Base-by-base conservation (phyloP, 441 rosid species). In the Metrosideros polymorpha region DNA sequence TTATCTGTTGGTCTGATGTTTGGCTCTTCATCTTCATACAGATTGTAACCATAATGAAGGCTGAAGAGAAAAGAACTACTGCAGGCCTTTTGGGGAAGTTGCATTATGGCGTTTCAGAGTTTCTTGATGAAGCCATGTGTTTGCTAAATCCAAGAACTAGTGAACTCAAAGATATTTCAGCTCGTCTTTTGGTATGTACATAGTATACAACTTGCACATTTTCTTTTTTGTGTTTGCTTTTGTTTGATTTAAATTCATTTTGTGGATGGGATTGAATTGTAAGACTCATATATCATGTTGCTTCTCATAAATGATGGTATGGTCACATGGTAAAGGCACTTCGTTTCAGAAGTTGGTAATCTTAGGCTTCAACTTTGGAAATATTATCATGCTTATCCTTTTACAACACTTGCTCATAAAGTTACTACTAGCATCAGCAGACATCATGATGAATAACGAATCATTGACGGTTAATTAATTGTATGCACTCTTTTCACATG, bases 61-160 rank as follows among this genome's bases (percentile, higher is more conserved):
- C 95, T 75, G 98, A 95, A 91, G 93, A 92, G 91, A 92, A 85
- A 63, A 91, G 94, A 66, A 89, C 88, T 82, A 91, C 93, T 43
- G 89, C 85, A 83, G 89, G 91, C 71, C 93, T 94, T 85, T 88
- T 95, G 92, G 91, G 95, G 13, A 94, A 95, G 91, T 92, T 96
- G 83, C 99, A 96, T 91, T 87, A 86, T 82, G 98, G 99, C 43
- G 88, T 94, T 83, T 86, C 91, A n/a, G 94, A 92, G 86, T 87
- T 93, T 84, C 92, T 93, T 35, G 85, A 82, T 84, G 96, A 95
- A 89, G 96, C 97, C 77, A 88, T 43, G 83, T 57, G 86, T 86
- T 59, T 87, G 39, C 87, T 89, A 57, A 75, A 88, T 86, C 89
- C 92, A 42, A 88, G 88, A 57, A 83, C 85, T 14, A 91, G 87